Percentiles rank a stretch among this genome's conserved stretches.
These are phyloP conservation scores for Colletotrichum sp. DNA, from an alignment of 2,329 filamentous ascomycete genomes.

Conservation along the genomic window DNA sequence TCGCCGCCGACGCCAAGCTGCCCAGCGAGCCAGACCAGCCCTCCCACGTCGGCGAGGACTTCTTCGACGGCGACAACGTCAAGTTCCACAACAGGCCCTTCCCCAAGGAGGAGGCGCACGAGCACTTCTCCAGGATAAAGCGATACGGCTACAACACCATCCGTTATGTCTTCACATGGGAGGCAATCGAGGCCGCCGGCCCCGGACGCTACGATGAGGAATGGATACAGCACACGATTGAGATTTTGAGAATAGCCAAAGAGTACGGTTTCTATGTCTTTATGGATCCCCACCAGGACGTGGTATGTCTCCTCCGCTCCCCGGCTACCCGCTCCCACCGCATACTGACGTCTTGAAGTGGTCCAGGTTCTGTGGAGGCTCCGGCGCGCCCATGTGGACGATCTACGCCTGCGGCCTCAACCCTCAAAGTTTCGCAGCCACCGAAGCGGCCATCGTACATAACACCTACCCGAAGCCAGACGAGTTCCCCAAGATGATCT, in stretches of 20 bases:
- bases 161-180: slow-evolving; percentile 97
- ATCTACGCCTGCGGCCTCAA: slow-evolving; percentile 93
- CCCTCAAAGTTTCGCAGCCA: slow-evolving; percentile 82
- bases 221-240: slow-evolving; percentile 90
- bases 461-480: slow-evolving; percentile 89
- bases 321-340: neutral
- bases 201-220: slow-evolving; percentile 93
- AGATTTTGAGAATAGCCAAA: slow-evolving; percentile 82
- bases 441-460: slow-evolving; percentile 91
- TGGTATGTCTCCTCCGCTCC: slow-evolving; percentile 60
- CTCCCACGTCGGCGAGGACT: slow-evolving; percentile 77
- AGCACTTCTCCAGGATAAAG: slow-evolving; percentile 85
- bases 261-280: slow-evolving; percentile 94
- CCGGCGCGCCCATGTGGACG: slow-evolving; percentile 97
- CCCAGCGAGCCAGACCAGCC: slow-evolving; percentile 82
- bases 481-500: slow-evolving; percentile 97
- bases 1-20: slow-evolving; percentile 89
- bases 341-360: slow-evolving; percentile 60
- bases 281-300: slow-evolving; percentile 99
- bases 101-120: slow-evolving; percentile 78
- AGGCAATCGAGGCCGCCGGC: slow-evolving; percentile 93
- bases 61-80: slow-evolving; percentile 92
- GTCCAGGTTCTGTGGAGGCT: slow-evolving; percentile 93
- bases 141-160: slow-evolving; percentile 96
- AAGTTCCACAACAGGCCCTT: slow-evolving; percentile 91